phyloP scores from a whole-genome alignment of 2,329 filamentous ascomycete genomes.

The Colletotrichum destructivum region DNA sequence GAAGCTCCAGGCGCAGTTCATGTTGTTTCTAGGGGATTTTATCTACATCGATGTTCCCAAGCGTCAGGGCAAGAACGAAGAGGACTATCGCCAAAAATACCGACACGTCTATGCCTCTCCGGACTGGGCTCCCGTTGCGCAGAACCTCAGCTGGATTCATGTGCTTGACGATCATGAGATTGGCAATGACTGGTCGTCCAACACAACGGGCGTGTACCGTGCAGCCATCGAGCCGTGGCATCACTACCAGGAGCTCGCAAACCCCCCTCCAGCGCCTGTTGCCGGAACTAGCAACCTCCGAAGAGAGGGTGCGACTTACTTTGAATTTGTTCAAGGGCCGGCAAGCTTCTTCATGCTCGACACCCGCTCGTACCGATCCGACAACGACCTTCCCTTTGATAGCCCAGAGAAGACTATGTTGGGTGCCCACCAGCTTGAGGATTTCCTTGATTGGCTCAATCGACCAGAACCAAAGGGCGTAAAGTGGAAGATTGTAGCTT shows the following conservation, averaged over 20 bases:
- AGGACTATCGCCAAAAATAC: slow-evolving; percentile 92
- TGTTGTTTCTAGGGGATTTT: slow-evolving; percentile 89
- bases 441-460: slow-evolving; percentile 83
- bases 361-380: slow-evolving; percentile 88
- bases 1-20: slow-evolving; percentile 80
- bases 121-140: slow-evolving; percentile 83
- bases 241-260: slow-evolving; percentile 87
- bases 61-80: slow-evolving; percentile 78
- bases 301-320: slow-evolving; percentile 80
- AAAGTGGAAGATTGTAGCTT: slow-evolving; percentile 93
- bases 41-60: slow-evolving; percentile 92
- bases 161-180: slow-evolving; percentile 98
- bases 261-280: slow-evolving; percentile 79
- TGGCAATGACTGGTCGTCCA: slow-evolving; percentile 90
- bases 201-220: slow-evolving; percentile 84
- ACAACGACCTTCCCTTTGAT: slow-evolving; percentile 71
- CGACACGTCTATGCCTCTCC: slow-evolving; percentile 96
- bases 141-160: slow-evolving; percentile 96
- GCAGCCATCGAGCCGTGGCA: slow-evolving; percentile 88
- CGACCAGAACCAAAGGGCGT: slow-evolving; percentile 82
- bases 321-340: slow-evolving; percentile 89
- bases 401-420: slow-evolving; percentile 87
- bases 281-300: slow-evolving; percentile 57
- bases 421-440: slow-evolving; percentile 81
- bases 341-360: slow-evolving; percentile 96